phyloP scores from a whole-genome alignment of 805 yeast species.

The Candida chauliodis region DNA sequence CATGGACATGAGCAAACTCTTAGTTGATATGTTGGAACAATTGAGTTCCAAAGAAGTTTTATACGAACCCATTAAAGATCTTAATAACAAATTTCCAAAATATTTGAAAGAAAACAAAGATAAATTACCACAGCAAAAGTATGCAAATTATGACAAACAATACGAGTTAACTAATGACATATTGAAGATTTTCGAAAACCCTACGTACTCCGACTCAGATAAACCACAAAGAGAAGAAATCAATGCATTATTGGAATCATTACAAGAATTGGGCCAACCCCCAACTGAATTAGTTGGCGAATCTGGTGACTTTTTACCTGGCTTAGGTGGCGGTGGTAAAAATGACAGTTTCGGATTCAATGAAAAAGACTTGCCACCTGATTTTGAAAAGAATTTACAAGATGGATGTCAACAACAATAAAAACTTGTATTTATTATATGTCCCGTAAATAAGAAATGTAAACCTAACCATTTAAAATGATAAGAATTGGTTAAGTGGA shows the following conservation, averaged over 20 bases:
- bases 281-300: slow-evolving; percentile 72
- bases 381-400: slow-evolving; percentile 50
- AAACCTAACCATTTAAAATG: no score
- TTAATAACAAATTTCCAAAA: slow-evolving; percentile 65
- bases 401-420: slow-evolving; percentile 51
- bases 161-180: slow-evolving; percentile 58
- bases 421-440: background rate
- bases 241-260: slow-evolving; percentile 56
- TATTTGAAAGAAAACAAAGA: slow-evolving; percentile 60
- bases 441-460: no score
- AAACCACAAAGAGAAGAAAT: slow-evolving; percentile 46
- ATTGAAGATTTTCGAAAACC: slow-evolving; percentile 61
- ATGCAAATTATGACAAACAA: slow-evolving; percentile 57
- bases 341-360: slow-evolving; percentile 43
- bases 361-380: slow-evolving; percentile 53
- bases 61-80: slow-evolving; percentile 83
- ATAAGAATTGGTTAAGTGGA: no score
- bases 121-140: slow-evolving; percentile 43
- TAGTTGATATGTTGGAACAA: slow-evolving; percentile 74
- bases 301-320: slow-evolving; percentile 41
- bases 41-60: slow-evolving; percentile 80
- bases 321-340: slow-evolving; percentile 25
- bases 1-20: slow-evolving; percentile 59
- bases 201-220: slow-evolving; percentile 54
- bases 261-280: slow-evolving; percentile 76